A percentile compares a stretch with the other conserved stretches of the same genome.
These are phyloP conservation scores for Yueomyces sp. DNA, from an alignment of 805 yeast species.

Conservation along the genomic window DNA sequence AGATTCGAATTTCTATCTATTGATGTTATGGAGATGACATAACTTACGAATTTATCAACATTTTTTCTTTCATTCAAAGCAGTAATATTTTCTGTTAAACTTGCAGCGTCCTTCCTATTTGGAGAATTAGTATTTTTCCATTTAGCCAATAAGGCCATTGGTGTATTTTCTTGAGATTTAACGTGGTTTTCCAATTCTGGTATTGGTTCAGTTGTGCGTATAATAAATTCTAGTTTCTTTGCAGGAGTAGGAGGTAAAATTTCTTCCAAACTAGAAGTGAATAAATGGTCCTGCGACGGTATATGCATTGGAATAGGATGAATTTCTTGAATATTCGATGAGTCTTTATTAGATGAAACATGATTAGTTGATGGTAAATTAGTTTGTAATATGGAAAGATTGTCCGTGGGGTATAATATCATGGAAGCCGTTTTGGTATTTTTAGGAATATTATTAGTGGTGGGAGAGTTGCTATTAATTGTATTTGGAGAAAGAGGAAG, in stretches of 20 bases:
- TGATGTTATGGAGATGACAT: slow-evolving; percentile 25
- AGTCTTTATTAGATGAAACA: not conserved
- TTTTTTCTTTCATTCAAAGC: not conserved
- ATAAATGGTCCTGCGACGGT: slow-evolving; percentile 30
- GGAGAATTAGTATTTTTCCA: slow-evolving; percentile 19
- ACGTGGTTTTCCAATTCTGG: slow-evolving; percentile 8
- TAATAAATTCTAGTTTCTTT: slow-evolving; percentile 39
- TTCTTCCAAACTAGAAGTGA: slow-evolving; percentile 27
- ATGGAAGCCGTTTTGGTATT: slow-evolving; percentile 16
- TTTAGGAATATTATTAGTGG: not conserved
- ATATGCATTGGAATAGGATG: slow-evolving; percentile 12
- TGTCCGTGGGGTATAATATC: slow-evolving; percentile 20
- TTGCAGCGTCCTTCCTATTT: not conserved
- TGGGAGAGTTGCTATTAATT: too few species aligned
- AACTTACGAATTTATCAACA: slow-evolving; percentile 25
- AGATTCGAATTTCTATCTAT: slow-evolving; percentile 1
- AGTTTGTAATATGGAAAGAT: slow-evolving; percentile 3
- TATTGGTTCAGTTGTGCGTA: slow-evolving; percentile 17
- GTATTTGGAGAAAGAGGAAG: not conserved
- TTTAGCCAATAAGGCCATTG: slow-evolving; percentile 16
- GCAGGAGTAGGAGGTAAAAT: slow-evolving; percentile 60
- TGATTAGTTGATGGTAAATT: not conserved
- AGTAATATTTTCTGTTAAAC: not conserved
- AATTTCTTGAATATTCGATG: not conserved
- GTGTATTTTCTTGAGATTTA: slow-evolving; percentile 5